A percentile compares a stretch with the other conserved stretches of the same genome.
phyloP scores from a whole-genome alignment of 192 early-diverging fungal species.

The Coemansia sp. region DNA sequence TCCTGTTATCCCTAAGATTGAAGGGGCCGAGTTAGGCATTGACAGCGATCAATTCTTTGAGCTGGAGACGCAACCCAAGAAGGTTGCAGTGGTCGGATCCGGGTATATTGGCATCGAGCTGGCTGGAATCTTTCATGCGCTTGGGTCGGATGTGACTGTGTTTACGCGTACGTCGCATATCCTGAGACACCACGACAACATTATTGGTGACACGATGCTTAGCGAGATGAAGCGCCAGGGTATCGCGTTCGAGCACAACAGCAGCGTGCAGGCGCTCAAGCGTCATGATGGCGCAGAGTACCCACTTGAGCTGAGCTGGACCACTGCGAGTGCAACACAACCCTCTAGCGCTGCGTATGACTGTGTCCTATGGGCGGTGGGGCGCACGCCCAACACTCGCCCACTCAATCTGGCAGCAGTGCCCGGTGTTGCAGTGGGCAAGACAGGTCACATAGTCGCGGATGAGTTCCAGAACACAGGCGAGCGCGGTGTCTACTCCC shows the following conservation, averaged over 20 bases:
- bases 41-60: slow-evolving; percentile 96
- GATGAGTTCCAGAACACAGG: slow-evolving; percentile 89
- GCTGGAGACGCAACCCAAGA: slow-evolving; percentile 85
- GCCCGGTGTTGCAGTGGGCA: slow-evolving; percentile 62
- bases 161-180: slow-evolving; percentile 84
- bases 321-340: slow-evolving; percentile 22
- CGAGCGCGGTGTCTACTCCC: slow-evolving; percentile 70
- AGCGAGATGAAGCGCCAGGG: slow-evolving; percentile 75
- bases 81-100: slow-evolving; percentile 83
- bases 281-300: slow-evolving; percentile 54
- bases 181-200: slow-evolving; percentile 81
- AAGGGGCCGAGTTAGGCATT: slow-evolving; percentile 86
- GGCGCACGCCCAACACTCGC: slow-evolving; percentile 74
- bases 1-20: slow-evolving; percentile 71
- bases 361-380: slow-evolving; percentile 88
- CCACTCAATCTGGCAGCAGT: slow-evolving; percentile 68
- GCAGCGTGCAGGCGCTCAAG: slow-evolving; percentile 62
- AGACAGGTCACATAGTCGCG: slow-evolving; percentile 70
- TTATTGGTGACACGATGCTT: slow-evolving; percentile 77
- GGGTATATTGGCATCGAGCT: slow-evolving; percentile 98
- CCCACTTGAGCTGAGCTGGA: slow-evolving; percentile 59
- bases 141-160: slow-evolving; percentile 83
- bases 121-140: slow-evolving; percentile 85
- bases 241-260: slow-evolving; percentile 73
- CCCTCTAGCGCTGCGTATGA: slow-evolving; percentile 66